These are phyloP conservation scores for Trametopsis cervina DNA, from an alignment of 768 basidiomycete genomes.

Conservation along the genomic window DNA sequence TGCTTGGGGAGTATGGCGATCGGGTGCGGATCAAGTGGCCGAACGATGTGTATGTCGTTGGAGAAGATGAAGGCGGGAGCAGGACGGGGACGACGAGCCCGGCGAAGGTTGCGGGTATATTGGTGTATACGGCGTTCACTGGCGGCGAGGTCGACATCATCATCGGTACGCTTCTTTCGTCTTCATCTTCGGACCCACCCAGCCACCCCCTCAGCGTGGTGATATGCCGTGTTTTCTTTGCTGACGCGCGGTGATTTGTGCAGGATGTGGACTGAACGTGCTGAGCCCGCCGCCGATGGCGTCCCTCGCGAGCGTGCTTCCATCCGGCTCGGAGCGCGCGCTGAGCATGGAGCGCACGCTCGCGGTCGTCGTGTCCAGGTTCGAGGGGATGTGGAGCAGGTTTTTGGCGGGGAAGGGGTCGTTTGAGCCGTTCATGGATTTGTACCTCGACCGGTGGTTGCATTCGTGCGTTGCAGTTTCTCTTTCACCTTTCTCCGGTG, in stretches of 20 bases:
- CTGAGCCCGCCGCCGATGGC: slow-evolving; percentile 76
- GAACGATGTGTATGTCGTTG: slow-evolving; percentile 84
- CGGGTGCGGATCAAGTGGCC: slow-evolving; percentile 90
- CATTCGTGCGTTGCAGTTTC: slow-evolving; percentile 67
- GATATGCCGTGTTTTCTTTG: not conserved
- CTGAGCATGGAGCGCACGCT: slow-evolving; percentile 70
- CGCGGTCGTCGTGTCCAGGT: slow-evolving; percentile 67
- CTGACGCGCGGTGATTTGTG: not conserved
- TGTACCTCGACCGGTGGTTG: slow-evolving; percentile 80
- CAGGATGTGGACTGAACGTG: slow-evolving; percentile 89
- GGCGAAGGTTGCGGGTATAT: slow-evolving; percentile 85
- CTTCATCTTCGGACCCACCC: no score
- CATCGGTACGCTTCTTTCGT: slow-evolving; percentile 61
- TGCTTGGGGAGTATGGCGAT: slow-evolving; percentile 45
- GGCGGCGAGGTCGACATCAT: slow-evolving; percentile 68
- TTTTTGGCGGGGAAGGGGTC: slow-evolving; percentile 63
- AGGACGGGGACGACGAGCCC: slow-evolving; percentile 37
- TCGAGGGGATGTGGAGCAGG: slow-evolving; percentile 70
- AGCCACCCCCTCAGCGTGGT: not conserved
- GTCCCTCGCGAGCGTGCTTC: slow-evolving; percentile 68
- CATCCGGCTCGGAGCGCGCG: slow-evolving; percentile 21
- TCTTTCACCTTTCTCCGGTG: not conserved
- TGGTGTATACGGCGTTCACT: slow-evolving; percentile 84
- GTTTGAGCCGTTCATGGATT: slow-evolving; percentile 75
- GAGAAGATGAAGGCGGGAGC: slow-evolving; percentile 21